Base-by-base conservation (phyloP, 768 basidiomycete genomes). In the Rhodotorula taiwanensis region DNA sequence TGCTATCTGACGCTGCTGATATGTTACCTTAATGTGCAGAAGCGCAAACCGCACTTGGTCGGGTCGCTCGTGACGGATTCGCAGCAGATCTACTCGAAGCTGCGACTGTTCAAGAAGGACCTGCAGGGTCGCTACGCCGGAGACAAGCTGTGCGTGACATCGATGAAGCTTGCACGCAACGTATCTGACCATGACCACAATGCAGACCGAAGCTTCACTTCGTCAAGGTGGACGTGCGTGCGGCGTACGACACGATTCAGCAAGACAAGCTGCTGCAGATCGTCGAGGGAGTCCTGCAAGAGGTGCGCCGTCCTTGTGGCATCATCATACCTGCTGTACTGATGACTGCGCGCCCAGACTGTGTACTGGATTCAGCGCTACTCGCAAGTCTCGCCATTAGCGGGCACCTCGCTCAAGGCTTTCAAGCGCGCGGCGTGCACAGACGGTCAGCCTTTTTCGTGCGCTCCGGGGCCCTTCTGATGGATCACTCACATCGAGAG, bases 181-280 rank as follows among this genome's bases (percentile, higher is more conserved):
- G 39, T 41, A 41, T 10, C 39, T 44, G 43, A 15, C 43, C n/a
- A n/a, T n/a, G n/a, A n/a, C n/a, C n/a, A n/a, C n/a, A n/a, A n/a
- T 20, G 41, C 41, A 94, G 93, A 42, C 90, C 93, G 0, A 84
- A 84, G 66, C 76, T 98, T 10, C 98, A 92, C 76, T 94, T 99
- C 71, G 93, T 92, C 54, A 99, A 99, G 75, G 83, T 95, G 30
- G 95, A 99, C 73, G 91, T 98, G 23, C 87, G 87, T 64, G 86
- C 94, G 11, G 95, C 92, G 70, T 99, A 97, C 78, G 95, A 99
- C 76, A 90, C 88, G 0, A 98, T 98, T 61, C 85, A 90, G 39
- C 95, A 98, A 75, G 80, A 82, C 13, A 92, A 86, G 71, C 76
- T 99, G 48, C 76, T 98, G 36, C 79, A 82, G 43, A 88, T 99